Conservation (phyloP, 2,329 filamentous ascomycete species). For the Aspergillus amoenus region DNA sequence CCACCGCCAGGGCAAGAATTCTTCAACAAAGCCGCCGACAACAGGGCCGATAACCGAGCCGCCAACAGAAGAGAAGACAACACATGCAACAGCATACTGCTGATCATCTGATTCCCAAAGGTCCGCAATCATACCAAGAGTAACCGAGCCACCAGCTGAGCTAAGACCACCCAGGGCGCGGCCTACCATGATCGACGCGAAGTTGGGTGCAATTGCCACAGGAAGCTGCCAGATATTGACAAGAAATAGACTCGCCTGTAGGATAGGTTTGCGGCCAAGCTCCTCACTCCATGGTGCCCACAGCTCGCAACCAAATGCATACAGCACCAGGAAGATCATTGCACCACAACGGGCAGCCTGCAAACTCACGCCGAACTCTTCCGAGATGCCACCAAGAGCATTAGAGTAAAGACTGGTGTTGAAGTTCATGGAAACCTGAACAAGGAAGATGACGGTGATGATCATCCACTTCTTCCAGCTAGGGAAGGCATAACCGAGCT, state of each 20-base stretch:
- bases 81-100: slow-evolving; percentile 73
- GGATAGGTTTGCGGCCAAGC: slow-evolving; percentile 71
- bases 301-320: slow-evolving; percentile 83
- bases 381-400: slow-evolving; percentile 62
- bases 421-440: slow-evolving; percentile 77
- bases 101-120: slow-evolving; percentile 70
- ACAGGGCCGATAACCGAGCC: slow-evolving; percentile 76
- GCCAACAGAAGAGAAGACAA: slow-evolving; percentile 76
- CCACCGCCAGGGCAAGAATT: slow-evolving; percentile 69
- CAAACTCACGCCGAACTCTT: slow-evolving; percentile 66
- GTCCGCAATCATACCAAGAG: slow-evolving; percentile 72
- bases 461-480: slow-evolving; percentile 69
- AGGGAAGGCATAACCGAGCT: slow-evolving; percentile 64
- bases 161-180: slow-evolving; percentile 68
- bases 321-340: slow-evolving; percentile 74
- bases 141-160: slow-evolving; percentile 71
- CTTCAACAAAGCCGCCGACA: slow-evolving; percentile 73
- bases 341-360: slow-evolving; percentile 72
- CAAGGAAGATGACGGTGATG: slow-evolving; percentile 69
- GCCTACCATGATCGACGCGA: slow-evolving; percentile 68
- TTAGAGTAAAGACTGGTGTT: slow-evolving; percentile 75
- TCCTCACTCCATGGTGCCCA: slow-evolving; percentile 90
- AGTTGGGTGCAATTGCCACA: slow-evolving; percentile 72
- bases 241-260: slow-evolving; percentile 70
- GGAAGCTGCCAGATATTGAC: slow-evolving; percentile 77